phyloP scores from a whole-genome alignment of 805 yeast genomes.

The Alloascoidea hylecoeti region DNA sequence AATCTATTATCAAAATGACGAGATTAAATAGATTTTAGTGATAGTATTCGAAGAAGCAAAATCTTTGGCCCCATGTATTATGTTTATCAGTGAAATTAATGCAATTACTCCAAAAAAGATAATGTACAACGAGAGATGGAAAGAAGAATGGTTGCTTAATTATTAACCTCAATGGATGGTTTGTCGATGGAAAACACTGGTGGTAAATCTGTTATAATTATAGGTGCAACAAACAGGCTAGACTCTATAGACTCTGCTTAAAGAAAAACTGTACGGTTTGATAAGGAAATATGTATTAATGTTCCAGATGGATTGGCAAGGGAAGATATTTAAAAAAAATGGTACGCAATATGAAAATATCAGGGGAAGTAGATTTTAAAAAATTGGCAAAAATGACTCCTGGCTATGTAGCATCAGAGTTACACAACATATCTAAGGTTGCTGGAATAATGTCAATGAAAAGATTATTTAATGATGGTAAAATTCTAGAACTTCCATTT shows the following conservation, averaged over 20 bases:
- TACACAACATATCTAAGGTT: slow-evolving; percentile 85
- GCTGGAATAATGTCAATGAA: slow-evolving; percentile 93
- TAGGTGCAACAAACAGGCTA: slow-evolving; percentile 96
- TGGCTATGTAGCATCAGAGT: slow-evolving; percentile 95
- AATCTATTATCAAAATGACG: too few species aligned
- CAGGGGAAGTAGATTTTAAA: slow-evolving; percentile 47
- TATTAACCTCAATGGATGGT: slow-evolving; percentile 91
- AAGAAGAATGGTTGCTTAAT: slow-evolving; percentile 88
- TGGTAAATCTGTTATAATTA: slow-evolving; percentile 85
- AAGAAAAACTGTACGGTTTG: slow-evolving; percentile 94
- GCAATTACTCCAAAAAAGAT: slow-evolving; percentile 96
- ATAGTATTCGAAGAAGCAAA: slow-evolving; percentile 93
- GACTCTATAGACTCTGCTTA: slow-evolving; percentile 90
- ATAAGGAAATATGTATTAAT: slow-evolving; percentile 82
- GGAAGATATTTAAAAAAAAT: slow-evolving; percentile 45
- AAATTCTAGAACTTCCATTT: too few species aligned
- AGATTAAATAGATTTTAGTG: too few species aligned
- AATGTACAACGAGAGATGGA: slow-evolving; percentile 99
- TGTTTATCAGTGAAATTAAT: slow-evolving; percentile 93
- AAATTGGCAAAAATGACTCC: slow-evolving; percentile 86
- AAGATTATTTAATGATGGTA: slow-evolving; percentile 57
- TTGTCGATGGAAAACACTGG: slow-evolving; percentile 75
- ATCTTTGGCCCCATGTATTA: slow-evolving; percentile 76
- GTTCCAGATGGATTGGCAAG: slow-evolving; percentile 90
- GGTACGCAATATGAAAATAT: slow-evolving; percentile 47